Conservation (phyloP, 352 stramenopile genomes). For the Phytophthora macrochlamydospora region DNA sequence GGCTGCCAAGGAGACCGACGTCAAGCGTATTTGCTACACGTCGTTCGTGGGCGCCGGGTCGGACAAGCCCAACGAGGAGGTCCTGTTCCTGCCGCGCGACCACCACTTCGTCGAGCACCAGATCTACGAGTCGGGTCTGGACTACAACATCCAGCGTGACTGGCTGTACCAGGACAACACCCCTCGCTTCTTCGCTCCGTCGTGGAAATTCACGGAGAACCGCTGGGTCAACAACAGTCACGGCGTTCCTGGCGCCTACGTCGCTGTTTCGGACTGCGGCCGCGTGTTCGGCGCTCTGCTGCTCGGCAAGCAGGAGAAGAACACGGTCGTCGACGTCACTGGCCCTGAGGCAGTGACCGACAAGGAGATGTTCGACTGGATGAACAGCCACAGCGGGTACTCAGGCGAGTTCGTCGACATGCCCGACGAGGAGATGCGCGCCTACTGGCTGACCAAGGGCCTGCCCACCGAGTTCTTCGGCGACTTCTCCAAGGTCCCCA, state of each 20-base stretch:
- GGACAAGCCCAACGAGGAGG: conserved; percentile 9
- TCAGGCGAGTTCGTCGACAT: conserved; percentile 36
- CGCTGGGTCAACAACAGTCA: conserved; percentile 13
- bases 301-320: conserved; percentile 24
- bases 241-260: conserved; percentile 10
- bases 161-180: conserved; percentile 14
- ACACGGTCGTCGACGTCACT: conserved; percentile 31
- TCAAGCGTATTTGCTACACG: conserved; percentile 17
- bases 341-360: conserved; percentile 23
- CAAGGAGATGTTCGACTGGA: conserved; percentile 34
- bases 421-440: conserved; percentile 29
- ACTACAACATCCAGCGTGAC: conserved; percentile 18
- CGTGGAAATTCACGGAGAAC: conserved; percentile 16
- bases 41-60: conserved; percentile 3
- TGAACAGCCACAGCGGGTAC: conserved; percentile 27
- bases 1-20: conserved; percentile 8
- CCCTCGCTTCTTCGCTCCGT: conserved; percentile 6
- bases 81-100: conserved; percentile 11
- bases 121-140: conserved; percentile 12
- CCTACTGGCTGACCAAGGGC: conserved; percentile 28
- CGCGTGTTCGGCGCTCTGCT: conserved; percentile 27
- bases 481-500: conserved; percentile 32
- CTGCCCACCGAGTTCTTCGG: conserved; percentile 25
- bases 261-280: conserved; percentile 16
- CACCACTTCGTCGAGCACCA: conserved; percentile 10